Evolutionary conservation across 139 green algal species (phyloP).

Genomic region (Chlorella sp.): DNA sequence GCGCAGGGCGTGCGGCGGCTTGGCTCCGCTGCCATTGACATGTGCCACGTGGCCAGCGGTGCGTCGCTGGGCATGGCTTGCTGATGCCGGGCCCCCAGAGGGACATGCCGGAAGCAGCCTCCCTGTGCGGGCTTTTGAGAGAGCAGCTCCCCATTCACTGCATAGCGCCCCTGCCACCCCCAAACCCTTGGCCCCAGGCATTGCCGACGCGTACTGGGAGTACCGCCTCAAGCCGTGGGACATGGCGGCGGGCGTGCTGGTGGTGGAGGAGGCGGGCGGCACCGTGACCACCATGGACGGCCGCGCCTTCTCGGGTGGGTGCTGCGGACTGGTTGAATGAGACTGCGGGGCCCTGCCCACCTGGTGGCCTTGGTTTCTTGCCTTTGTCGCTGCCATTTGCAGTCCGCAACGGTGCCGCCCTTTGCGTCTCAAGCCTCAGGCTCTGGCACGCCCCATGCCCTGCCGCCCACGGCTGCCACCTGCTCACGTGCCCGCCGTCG

Average conservation of each 20-base stretch:
- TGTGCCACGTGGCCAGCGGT: slow-evolving; percentile 90
- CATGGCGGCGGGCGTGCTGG: slow-evolving; percentile 69
- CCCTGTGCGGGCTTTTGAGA: no score
- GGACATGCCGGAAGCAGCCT: no score
- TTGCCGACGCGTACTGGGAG: slow-evolving; percentile 82
- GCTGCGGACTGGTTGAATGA: not conserved
- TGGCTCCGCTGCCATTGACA: slow-evolving; percentile 89
- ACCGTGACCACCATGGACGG: slow-evolving; percentile 81
- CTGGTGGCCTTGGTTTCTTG: not conserved
- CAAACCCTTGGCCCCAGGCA: no score
- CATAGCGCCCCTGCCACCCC: no score
- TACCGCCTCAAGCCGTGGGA: slow-evolving; percentile 81
- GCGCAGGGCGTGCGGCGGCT: slow-evolving; percentile 78
- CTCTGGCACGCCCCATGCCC: no score
- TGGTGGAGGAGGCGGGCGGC: slow-evolving; percentile 78
- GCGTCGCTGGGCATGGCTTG: not conserved
- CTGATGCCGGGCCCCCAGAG: no score
- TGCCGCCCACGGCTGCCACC: not conserved
- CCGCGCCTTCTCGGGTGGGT: slow-evolving; percentile 47
- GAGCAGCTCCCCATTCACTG: no score
- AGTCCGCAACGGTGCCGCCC: no score
- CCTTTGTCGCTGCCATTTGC: no score
- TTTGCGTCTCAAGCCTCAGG: no score
- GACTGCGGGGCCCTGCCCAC: not conserved
- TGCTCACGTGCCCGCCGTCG: not conserved